Conservation (phyloP, 306 rosid genomes). For the Casuarina glauca region DNA sequence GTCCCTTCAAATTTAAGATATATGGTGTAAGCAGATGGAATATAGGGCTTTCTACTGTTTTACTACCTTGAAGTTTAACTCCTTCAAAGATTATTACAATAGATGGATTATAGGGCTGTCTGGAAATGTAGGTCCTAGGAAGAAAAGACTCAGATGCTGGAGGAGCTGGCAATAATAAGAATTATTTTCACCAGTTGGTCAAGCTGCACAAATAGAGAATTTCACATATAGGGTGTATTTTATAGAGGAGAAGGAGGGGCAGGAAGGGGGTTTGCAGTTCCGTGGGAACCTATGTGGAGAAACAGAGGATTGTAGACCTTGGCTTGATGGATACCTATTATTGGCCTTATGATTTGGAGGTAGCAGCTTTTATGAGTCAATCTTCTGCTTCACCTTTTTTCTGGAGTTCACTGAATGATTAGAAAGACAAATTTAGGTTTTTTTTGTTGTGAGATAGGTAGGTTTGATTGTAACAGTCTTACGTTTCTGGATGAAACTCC, state of each 20-base stretch:
- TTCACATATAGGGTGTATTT: background rate
- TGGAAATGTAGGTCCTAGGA: background rate
- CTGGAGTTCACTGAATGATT: background rate
- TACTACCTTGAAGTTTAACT: background rate
- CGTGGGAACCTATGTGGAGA: background rate
- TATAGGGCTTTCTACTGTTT: background rate
- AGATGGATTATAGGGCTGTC: background rate
- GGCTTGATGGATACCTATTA: background rate
- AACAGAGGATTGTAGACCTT: background rate
- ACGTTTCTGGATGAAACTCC: background rate
- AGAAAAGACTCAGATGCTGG: background rate
- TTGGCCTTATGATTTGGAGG: background rate
- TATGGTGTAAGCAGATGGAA: background rate
- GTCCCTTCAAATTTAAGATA: background rate
- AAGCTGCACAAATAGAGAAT: background rate
- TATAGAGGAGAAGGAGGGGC: background rate
- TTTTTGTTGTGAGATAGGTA: background rate
- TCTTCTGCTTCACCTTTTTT: background rate
- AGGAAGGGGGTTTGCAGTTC: background rate
- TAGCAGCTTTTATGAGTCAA: background rate
- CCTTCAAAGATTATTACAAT: background rate
- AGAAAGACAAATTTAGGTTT: background rate
- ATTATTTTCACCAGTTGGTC: background rate
- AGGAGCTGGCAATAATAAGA: background rate
- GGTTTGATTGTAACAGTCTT: background rate